Conservation (phyloP, 768 basidiomycete species). For the Pisolithus orientalis region DNA sequence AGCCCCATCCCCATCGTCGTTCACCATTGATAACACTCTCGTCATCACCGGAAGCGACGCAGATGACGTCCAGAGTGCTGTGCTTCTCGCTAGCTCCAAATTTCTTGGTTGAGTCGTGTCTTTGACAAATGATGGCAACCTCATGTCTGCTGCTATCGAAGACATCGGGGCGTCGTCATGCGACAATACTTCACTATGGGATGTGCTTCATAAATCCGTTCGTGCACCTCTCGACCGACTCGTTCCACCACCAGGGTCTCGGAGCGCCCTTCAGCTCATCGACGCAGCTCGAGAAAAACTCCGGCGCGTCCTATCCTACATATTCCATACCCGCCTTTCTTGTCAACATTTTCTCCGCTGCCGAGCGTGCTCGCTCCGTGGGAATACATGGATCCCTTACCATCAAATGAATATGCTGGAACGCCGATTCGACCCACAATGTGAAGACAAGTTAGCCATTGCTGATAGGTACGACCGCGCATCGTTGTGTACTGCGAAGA, state of each 20-base stretch:
- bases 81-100: slow-evolving; percentile 59
- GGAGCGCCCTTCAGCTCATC: slow-evolving; percentile 52
- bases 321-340: slow-evolving; percentile 60
- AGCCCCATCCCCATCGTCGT: slow-evolving; percentile 21
- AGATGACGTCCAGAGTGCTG: slow-evolving; percentile 58
- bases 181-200: slow-evolving; percentile 64
- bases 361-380: slow-evolving; percentile 52
- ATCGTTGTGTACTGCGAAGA: slow-evolving; percentile 74
- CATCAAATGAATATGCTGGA: slow-evolving; percentile 76
- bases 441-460: slow-evolving; percentile 50
- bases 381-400: slow-evolving; percentile 62
- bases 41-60: slow-evolving; percentile 53
- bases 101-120: slow-evolving; percentile 54
- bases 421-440: slow-evolving; percentile 74
- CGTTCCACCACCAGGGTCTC: slow-evolving; percentile 58
- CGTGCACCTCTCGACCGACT: slow-evolving; percentile 55
- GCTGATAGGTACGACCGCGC: slow-evolving; percentile 67
- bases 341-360: slow-evolving; percentile 69
- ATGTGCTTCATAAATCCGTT: slow-evolving; percentile 60
- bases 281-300: slow-evolving; percentile 53
- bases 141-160: slow-evolving; percentile 42
- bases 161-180: slow-evolving; percentile 49
- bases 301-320: slow-evolving; percentile 50
- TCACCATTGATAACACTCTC: slow-evolving; percentile 35
- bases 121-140: slow-evolving; percentile 28